Evolutionary conservation across 192 early-diverging fungal genomes (phyloP), one percentile per base, ranked within the genome.

Genomic region (Backusella psychrophila): DNA sequence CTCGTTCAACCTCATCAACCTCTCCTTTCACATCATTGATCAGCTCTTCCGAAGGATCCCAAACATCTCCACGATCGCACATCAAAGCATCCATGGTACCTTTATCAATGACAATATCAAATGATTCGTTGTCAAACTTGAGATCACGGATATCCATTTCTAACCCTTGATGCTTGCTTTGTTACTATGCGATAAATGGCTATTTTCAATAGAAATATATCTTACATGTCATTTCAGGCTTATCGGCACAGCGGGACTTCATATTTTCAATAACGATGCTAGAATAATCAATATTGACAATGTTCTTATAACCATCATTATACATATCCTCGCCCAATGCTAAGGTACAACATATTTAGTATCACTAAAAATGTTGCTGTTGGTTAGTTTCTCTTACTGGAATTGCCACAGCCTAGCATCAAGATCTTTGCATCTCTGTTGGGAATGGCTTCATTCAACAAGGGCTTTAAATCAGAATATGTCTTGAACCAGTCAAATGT

Each of bases 401-500:
- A 91, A 78, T 96, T 95, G n/a, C 96, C 95, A 72, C 94, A 94
- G 19, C 96, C 96, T 2, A 96, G 86, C 90, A 96, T 93, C 74
- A 97, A 80, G 65, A 97, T 91, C 52, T 82, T 83, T 21, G 86
- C 82, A 56, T 85, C 82, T 69, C 87, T 88, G 59, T 85, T 76
- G 31, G 79, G 80, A 42, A 94, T 85, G 35, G 85, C 72, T 76
- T 83, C 59, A 70, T 79, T 81, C 23, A 95, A 79, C 52, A 92
- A 77, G 59, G 89, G 87, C 72, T 91, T 85, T 65, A 95, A 77
- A 36, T 94, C 91, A 69, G 83, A 79, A 84, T 92, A 95, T 21
- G 90, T 93, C 81, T 94, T 94, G 83, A 95, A 95, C 95, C 96
- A 97, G 85, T 96, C 96, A 81, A 95, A 97, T 0, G 89, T 88